phyloP scores from a whole-genome alignment of 2,329 filamentous ascomycete species.

The Dactylellina cionopaga region DNA sequence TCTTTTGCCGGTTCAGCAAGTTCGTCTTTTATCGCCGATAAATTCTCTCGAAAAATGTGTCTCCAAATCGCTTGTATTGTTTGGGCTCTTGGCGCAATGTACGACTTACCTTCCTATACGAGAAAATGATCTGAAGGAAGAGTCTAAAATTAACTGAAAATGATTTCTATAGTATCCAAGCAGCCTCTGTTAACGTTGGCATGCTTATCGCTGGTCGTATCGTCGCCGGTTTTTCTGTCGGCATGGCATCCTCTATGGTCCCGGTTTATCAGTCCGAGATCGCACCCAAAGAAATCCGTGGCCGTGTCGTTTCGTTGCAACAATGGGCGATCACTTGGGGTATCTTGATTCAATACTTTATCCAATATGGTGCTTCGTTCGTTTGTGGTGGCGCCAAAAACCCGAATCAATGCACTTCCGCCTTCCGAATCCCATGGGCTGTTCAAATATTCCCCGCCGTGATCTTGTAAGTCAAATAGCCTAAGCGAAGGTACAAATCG shows the following conservation, averaged over 20 bases:
- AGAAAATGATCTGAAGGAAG: background rate
- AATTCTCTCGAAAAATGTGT: constrained; percentile 65
- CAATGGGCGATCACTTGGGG: constrained; percentile 79
- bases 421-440: constrained; percentile 72
- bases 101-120: constrained; percentile 31
- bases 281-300: constrained; percentile 68
- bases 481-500: background rate
- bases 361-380: constrained; percentile 72
- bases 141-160: background rate
- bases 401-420: constrained; percentile 65
- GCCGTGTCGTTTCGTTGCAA: constrained; percentile 72
- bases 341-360: constrained; percentile 74
- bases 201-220: constrained; percentile 78
- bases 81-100: constrained; percentile 65
- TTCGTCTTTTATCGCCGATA: constrained; percentile 67
- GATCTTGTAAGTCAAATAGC: constrained; percentile 59
- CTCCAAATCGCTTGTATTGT: constrained; percentile 66
- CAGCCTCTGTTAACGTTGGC: constrained; percentile 71
- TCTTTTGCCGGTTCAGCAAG: constrained; percentile 63
- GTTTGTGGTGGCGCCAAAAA: constrained; percentile 67
- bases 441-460: constrained; percentile 69
- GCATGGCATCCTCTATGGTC: constrained; percentile 77
- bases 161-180: constrained; percentile 68
- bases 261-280: constrained; percentile 77
- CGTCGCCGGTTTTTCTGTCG: constrained; percentile 77